Base-by-base conservation (phyloP, 805 yeast genomes). In the Starmera dryadoides region DNA sequence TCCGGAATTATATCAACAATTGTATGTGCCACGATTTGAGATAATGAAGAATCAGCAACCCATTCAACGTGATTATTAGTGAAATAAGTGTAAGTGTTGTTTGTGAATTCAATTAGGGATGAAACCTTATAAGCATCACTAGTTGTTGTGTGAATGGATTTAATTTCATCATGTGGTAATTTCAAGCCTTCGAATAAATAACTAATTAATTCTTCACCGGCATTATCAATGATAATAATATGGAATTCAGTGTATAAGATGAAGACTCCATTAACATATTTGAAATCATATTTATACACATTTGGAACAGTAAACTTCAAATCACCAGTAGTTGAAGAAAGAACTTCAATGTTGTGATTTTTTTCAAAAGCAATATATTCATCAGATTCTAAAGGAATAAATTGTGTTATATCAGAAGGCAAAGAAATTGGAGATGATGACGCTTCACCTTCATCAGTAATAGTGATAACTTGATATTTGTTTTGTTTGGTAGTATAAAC, bases 21-120 rank as follows among this genome's bases (percentile, higher is more conserved):
- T 5, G 55, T 41, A 21, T 60, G 58, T n/a, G 67, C 68, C 6
- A 51, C 48, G 4, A 70, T 58, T 23, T 62, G 47, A 4, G 67
- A 54, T 4, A 69, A 41, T 0, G 74, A 65, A 46, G 65, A 71
- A 50, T 74, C 77, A 42, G 65, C 61, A 2, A 39, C 21, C 80
- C 80, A 75, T 9, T 38, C 30, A 6, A 30, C 8, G 14, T 39
- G 26, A 11, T 33, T 36, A 29, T 55, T 53, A 5, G 17, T n/a
- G 10, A 34, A 29, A n/a, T 38, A 30, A 2, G 37, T 20, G 16
- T 39, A 48, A 1, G 49, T 43, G 14, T 41, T 40, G 26, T 47
- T 38, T 10, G 23, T 30, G 37, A 34, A 44, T 22, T 39, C 40
- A 16, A 50, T 12, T 2, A 53, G n/a, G 1, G 53, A 34, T 12